Percentiles rank a stretch among this genome's conserved stretches.
phyloP scores from a whole-genome alignment of 2,329 filamentous ascomycete genomes.

The Onygenales sp. region DNA sequence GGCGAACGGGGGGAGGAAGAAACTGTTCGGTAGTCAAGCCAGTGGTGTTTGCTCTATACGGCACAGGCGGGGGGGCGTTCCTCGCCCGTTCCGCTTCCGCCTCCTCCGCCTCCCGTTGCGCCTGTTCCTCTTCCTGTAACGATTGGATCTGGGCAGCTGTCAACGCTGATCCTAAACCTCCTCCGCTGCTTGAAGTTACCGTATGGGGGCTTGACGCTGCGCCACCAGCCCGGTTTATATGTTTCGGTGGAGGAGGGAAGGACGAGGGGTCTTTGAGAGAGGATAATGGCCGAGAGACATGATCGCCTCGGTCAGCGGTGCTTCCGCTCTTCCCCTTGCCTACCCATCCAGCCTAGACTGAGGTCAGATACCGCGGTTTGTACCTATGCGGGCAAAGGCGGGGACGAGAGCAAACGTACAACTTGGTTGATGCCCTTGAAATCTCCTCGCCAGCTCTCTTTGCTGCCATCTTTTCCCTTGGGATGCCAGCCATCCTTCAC shows the following conservation, averaged over 20 bases:
- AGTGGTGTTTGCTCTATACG: conserved; percentile 61
- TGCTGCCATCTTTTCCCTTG: conserved; percentile 42
- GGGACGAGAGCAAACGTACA: conserved; percentile 28
- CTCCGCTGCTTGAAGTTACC: conserved; percentile 27
- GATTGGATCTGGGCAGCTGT: conserved; percentile 27
- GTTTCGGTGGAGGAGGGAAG: conserved; percentile 75
- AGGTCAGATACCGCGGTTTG: background rate
- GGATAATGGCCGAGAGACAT: conserved; percentile 54
- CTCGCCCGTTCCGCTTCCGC: conserved; percentile 24
- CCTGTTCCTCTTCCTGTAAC: conserved; percentile 19
- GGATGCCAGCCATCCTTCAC: conserved; percentile 47
- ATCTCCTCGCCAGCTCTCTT: conserved; percentile 46
- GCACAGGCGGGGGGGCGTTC: conserved; percentile 46
- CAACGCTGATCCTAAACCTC: conserved; percentile 35
- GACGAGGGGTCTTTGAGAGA: conserved; percentile 64
- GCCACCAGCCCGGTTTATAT: conserved; percentile 41
- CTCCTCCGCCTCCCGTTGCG: conserved; percentile 18
- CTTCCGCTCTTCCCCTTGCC: conserved; percentile 43
- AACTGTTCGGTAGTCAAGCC: conserved; percentile 60
- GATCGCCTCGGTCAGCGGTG: conserved; percentile 34
- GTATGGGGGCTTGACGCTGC: conserved; percentile 34
- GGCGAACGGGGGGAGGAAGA: conserved; percentile 58
- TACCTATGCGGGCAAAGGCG: background rate
- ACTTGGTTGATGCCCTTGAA: conserved; percentile 50
- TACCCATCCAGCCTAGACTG: conserved; percentile 47